Base-by-base conservation (phyloP, 208 protist genomes). In the Trypanosoma theileri region DNA sequence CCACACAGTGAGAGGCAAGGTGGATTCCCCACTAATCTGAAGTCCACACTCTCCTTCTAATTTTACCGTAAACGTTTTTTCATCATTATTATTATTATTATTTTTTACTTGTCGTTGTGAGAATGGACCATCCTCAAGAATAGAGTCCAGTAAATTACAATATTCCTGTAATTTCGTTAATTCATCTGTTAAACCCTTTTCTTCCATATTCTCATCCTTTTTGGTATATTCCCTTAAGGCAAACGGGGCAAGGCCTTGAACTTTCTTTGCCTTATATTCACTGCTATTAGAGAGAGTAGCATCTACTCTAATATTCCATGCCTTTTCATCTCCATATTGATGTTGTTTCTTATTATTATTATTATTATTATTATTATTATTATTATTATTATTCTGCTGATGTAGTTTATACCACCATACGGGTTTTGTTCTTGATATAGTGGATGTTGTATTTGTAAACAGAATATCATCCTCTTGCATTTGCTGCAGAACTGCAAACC, bases 261-360 rank as follows among this genome's bases (percentile, higher is more conserved):
- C n/a, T 41, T 55, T 52, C 19, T 31, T 52, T 16, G 62, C 24
- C 19, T 21, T 31, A 41, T 68, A 68, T n/a, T 51, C 62, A 41
- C 62, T 28, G 19, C 46, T 41, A 44, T 68, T 22, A 16, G 48
- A 13, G 17, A 3, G 26, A 28, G 51, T 57, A n/a, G 62, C 62
- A 41, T 68, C 62, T 50, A 68, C 22, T 22, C 57, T 68, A 14
- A 68, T 4, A 41, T 68, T 68, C 13, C 44, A 59, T n/a, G n/a
- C 13, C 26, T 31, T 68, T 35, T 46, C 40, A 41, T 24, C 21
- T 3, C 19, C 4, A 17, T 42, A 9, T 45, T 45, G 6, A 14
- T 45, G 6, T 45, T 14, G 6, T 45, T 45, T 45, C 12, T 45
- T 45, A 45, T 14, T 45, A 14, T 45, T 12, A 6, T 45, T 45